Evolutionary conservation across 805 yeast species (phyloP).

Genomic region (Candida nonsorbophila): DNA sequence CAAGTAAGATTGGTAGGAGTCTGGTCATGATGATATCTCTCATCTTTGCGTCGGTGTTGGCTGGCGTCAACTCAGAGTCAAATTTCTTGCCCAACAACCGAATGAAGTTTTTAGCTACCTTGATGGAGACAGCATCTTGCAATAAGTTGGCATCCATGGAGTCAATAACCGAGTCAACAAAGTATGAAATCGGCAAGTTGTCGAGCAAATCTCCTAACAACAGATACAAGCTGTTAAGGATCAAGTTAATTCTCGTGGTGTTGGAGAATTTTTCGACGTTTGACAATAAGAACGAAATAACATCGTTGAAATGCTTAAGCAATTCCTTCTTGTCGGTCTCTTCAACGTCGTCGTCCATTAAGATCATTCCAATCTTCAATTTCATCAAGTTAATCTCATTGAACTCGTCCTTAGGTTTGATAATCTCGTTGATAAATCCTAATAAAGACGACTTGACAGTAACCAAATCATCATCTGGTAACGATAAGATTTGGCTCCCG

Average conservation of each 20-base stretch:
- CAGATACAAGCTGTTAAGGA: constrained; percentile 14
- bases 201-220: constrained; percentile 60
- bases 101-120: constrained; percentile 58
- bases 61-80: constrained; percentile 54
- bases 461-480: constrained; percentile 43
- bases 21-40: constrained; percentile 48
- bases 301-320: constrained; percentile 27
- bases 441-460: constrained; percentile 47
- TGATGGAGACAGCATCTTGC: constrained; percentile 36
- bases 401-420: constrained; percentile 15
- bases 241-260: constrained; percentile 4
- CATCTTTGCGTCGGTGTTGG: constrained; percentile 32
- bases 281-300: constrained; percentile 29
- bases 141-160: constrained; percentile 26
- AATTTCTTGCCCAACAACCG: constrained; percentile 62
- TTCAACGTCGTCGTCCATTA: constrained; percentile 37
- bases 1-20: constrained; percentile 47
- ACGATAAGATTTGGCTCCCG: constrained; percentile 53
- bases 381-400: constrained; percentile 31
- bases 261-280: constrained; percentile 31
- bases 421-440: constrained; percentile 50
- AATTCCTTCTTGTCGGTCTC: constrained; percentile 22
- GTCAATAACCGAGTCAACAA: constrained; percentile 53
- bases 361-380: constrained; percentile 47
- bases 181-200: constrained; percentile 69